A percentile compares a stretch with the other conserved stretches of the same genome.
phyloP scores from a whole-genome alignment of 495 filamentous ascomycete species.

The Aspergillus ostianus region DNA sequence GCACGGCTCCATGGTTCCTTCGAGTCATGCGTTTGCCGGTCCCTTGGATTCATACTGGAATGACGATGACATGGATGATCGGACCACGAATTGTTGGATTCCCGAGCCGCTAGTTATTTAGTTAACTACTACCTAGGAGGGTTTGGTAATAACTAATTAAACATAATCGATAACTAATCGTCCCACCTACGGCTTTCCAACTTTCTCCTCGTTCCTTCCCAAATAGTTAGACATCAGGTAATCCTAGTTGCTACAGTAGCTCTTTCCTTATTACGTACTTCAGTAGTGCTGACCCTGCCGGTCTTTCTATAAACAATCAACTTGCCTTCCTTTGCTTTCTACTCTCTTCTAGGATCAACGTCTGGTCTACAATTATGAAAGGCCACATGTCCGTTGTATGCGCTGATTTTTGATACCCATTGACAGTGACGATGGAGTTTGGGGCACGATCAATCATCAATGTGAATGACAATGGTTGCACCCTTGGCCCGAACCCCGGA shows the following conservation, averaged over 20 bases:
- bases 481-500: not conserved
- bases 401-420: not conserved
- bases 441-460: not conserved
- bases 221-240: no score
- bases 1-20: slow-evolving; percentile 19
- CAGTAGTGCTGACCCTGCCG: not conserved
- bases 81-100: not conserved
- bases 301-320: not conserved
- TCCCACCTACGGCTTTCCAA: no score
- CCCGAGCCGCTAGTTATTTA: not conserved
- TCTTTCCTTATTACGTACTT: no score
- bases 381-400: not conserved
- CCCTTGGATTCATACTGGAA: not conserved
- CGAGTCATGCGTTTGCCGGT: slow-evolving; percentile 23
- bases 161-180: no score
- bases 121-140: no score
- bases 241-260: no score
- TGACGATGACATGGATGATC: slow-evolving; percentile 3
- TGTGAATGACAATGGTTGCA: not conserved
- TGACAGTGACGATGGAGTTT: not conserved
- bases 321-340: not conserved
- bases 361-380: not conserved
- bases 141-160: no score
- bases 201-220: not conserved
- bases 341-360: not conserved